Evolutionary conservation across 441 rosid genomes (phyloP), one percentile per base, ranked within the genome.

Genomic region (Euphorbia schlechtendalii): DNA sequence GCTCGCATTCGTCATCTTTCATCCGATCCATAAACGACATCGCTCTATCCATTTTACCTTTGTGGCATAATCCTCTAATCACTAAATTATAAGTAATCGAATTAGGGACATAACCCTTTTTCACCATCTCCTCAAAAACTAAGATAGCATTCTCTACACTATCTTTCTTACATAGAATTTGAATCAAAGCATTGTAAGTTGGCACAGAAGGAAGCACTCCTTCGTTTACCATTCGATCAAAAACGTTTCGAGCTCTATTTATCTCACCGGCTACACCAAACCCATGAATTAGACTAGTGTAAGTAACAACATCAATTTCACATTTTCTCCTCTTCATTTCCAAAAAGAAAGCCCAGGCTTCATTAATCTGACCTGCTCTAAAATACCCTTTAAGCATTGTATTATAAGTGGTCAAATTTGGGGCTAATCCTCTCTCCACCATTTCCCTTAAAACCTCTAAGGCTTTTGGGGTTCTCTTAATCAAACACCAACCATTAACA

Each of bases 101-200:
- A 71, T 90, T 88, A 9, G 92, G 96, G 25, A 73, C 77, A 38
- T 86, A 88, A 54, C 94, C 97, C 76, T 80, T 88, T 68, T 75
- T 73, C 84, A 78, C 71, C 97, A 92, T 92, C 45, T 86, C 94
- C 66, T 85, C 89, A 45, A 92, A 88, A 76, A 88, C 69, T 49
- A 52, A 56, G 59, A 90, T 45, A 13, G 92, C 98, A 71, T 82
- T 88, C 51, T 86, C 94, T 27, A 93, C 89, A 22, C 63, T 78
- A 73, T 86, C 98, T 78, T 93, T 88, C 87, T 84, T 93, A 71
- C 97, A 93, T 78, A 93, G 40, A 40, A 86, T 90, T 73, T 93
- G 98, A 66, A 90, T 93, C 73, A 90, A 58, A 69, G 95, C 96
- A 77, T 90, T 93, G 68, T 86, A 83, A 12, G 98, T 93, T 0